Conservation (phyloP, 2,329 filamentous ascomycete genomes). For the Diplocarpon rosae region DNA sequence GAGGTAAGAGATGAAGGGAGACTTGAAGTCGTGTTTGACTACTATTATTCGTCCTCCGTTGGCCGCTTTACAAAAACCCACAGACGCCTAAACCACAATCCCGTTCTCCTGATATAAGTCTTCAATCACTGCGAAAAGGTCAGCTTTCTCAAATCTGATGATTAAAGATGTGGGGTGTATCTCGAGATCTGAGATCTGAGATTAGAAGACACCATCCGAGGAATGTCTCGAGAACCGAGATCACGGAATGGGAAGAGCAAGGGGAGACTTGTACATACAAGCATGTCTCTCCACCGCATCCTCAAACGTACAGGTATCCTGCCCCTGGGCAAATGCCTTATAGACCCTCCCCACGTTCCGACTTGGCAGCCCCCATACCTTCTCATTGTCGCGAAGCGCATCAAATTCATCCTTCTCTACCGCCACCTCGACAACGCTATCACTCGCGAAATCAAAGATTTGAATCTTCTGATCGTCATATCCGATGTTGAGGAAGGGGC, state of each 20-base stretch:
- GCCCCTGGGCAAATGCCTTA: slow-evolving; percentile 9
- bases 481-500: slow-evolving; percentile 13
- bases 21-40: not conserved
- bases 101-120: slow-evolving; percentile 18
- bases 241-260: too few species aligned
- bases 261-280: not conserved
- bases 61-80: not conserved
- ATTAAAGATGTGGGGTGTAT: too few species aligned
- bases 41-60: too few species aligned
- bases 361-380: slow-evolving; percentile 3
- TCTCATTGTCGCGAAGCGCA: not conserved
- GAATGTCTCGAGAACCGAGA: too few species aligned
- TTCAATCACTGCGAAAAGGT: slow-evolving; percentile 7
- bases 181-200: too few species aligned
- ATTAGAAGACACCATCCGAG: too few species aligned
- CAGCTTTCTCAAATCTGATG: too few species aligned
- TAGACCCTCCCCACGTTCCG: slow-evolving; percentile 19
- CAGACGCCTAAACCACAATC: slow-evolving; percentile 2
- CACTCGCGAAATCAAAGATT: slow-evolving; percentile 6
- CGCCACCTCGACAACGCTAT: slow-evolving; percentile 6
- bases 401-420: slow-evolving; percentile 11
- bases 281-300: slow-evolving; percentile 22
- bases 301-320: slow-evolving; percentile 17
- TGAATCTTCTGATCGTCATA: slow-evolving; percentile 14
- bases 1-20: not conserved